Percentiles rank a stretch among this genome's conserved stretches.
These are phyloP conservation scores for Sporothrix globosa DNA, from an alignment of 2,329 filamentous ascomycete genomes.

Conservation along the genomic window DNA sequence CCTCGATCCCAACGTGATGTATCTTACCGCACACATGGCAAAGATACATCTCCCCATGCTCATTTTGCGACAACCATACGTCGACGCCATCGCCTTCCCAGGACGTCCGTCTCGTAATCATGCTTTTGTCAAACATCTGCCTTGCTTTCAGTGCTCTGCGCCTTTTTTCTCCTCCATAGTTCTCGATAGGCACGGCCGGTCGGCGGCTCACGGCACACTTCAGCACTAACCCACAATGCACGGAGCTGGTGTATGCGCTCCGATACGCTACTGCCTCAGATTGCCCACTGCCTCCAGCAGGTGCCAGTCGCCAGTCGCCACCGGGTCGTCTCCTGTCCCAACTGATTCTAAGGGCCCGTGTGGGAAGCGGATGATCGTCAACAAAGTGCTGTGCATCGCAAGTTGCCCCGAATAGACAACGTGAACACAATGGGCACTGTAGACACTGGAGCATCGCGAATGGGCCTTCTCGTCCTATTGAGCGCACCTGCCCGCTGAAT, in stretches of 20 bases:
- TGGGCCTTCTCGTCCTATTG: neutral
- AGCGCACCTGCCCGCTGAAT: constrained; percentile 14
- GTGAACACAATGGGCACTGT: neutral
- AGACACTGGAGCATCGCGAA: neutral
- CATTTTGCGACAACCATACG: constrained; percentile 2
- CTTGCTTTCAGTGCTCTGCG: neutral
- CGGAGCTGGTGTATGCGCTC: constrained; percentile 33
- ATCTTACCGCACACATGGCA: neutral
- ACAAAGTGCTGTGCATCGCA: neutral
- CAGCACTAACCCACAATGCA: constrained; percentile 27
- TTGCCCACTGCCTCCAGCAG: constrained; percentile 24
- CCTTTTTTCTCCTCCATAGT: neutral
- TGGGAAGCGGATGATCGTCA: neutral
- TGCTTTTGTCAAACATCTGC: neutral
- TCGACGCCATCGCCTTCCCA: neutral
- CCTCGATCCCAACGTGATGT: neutral
- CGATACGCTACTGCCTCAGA: constrained; percentile 34
- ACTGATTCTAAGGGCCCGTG: neutral
- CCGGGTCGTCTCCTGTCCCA: constrained; percentile 14
- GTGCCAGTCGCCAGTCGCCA: constrained; percentile 6
- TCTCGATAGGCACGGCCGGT: constrained; percentile 18
- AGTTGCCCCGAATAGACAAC: neutral
- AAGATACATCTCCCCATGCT: neutral
- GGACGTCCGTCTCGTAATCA: neutral
- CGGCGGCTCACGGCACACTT: constrained; percentile 29